These are phyloP conservation scores for Arthrobotrys megalospora DNA, from an alignment of 2,329 filamentous ascomycete species.

Conservation along the genomic window DNA sequence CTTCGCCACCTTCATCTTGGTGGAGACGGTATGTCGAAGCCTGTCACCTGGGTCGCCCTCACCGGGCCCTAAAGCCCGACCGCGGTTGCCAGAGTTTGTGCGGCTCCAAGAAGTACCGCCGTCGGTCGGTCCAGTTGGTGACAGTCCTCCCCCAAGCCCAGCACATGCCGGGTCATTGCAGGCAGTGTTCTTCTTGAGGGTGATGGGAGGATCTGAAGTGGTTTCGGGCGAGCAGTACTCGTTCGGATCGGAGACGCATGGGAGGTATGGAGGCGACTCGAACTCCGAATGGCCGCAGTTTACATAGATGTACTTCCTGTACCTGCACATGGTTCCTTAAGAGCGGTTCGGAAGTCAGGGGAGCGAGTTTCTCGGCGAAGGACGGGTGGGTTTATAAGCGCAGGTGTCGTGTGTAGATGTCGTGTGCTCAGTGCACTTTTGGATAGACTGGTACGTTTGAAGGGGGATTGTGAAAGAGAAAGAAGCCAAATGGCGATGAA, in stretches of 20 bases:
- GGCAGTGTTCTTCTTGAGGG: constrained; percentile 40
- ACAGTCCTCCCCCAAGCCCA: neutral
- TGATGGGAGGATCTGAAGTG: constrained; percentile 42
- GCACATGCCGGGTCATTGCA: constrained; percentile 29
- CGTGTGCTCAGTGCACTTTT: constrained; percentile 27
- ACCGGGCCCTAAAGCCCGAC: constrained; percentile 48
- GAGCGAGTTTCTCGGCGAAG: neutral
- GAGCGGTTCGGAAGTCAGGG: constrained; percentile 13
- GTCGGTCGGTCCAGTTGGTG: constrained; percentile 28
- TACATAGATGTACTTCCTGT: constrained; percentile 41
- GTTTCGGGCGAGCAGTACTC: constrained; percentile 46
- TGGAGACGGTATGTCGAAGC: constrained; percentile 51
- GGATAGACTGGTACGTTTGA: neutral
- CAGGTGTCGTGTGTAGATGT: constrained; percentile 34
- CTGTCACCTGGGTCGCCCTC: constrained; percentile 48
- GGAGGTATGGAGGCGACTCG: constrained; percentile 54
- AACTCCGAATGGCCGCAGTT: constrained; percentile 39
- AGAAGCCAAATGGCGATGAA: neutral
- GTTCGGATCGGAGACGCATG: constrained; percentile 39
- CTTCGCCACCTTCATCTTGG: constrained; percentile 51
- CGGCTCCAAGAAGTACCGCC: constrained; percentile 51
- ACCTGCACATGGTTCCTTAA: constrained; percentile 47
- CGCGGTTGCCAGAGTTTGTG: constrained; percentile 34
- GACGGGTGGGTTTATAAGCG: neutral
- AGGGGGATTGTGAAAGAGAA: neutral